Evolutionary conservation across 768 basidiomycete genomes (phyloP), one percentile per base, ranked within the genome.

Genomic region (Peribolospora kevripleyi): DNA sequence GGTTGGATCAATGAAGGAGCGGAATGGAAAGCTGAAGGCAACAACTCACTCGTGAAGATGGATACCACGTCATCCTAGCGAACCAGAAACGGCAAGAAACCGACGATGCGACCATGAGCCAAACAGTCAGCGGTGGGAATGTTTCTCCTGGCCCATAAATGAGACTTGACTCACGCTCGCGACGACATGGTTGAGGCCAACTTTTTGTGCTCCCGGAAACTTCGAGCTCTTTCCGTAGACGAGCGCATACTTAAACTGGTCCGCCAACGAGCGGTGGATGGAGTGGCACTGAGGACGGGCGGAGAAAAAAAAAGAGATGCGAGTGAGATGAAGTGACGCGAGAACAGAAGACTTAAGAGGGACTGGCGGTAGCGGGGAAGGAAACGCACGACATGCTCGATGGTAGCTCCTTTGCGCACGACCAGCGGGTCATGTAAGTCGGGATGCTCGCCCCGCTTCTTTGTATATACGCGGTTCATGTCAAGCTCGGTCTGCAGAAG

Each of bases 391-490:
- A 61, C 59, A 3, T 58, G 55, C 73, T 95, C 90, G 52, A 97
- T 82, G 3, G 85, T 88, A 3, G 91, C 86, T 0, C 91, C 93
- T 65, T 77, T 81, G 57, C 91, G 75, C 57, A 95, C 67, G 55
- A 70, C 70, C 51, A 97, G 78, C 37, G 93, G 93, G 67, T 98
- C 93, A 1, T 73, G 68, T 9, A 98, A 68, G 66, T 97, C 93
- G 3, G 93, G 90, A 60, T 82, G 83, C 40, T 74, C 83, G n/a
- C 91, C 93, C 48, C 93, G 75, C 66, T 90, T 90, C 70, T 98
- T 98, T 3, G 93, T 98, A 68, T 95, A 98, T 48, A 98, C 78
- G 64, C 88, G 90, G 54, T 82, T 81, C 6, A 85, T 74, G 53
- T 74, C 71, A n/a, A 87, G 74, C 56, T 82, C 76, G 39, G 79